Base-by-base conservation (phyloP, 164 flowering plant species). In the Santalum album region DNA sequence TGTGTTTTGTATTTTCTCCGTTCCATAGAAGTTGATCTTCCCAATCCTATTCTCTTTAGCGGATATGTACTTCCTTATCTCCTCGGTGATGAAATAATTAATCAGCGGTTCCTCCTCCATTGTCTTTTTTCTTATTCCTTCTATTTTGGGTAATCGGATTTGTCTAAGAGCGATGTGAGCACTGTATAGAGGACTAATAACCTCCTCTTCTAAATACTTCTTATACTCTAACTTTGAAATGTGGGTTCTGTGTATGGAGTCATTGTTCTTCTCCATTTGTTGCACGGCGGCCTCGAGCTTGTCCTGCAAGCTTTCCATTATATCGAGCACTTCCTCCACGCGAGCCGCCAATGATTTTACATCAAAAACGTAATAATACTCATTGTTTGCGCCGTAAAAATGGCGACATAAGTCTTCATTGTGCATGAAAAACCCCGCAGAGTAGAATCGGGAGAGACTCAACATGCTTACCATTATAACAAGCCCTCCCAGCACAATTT, bases 1-100 rank as follows among this genome's bases (percentile, higher is more conserved):
- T 0, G 86, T 81, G 74, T 80, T 88, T 58, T 80, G 67, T 22
- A 76, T 65, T 54, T 54, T 80, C 39, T 75, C 77, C 0, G 76
- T 63, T 26, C 85, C 85, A 55, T 81, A 88, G 3, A 84, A 69
- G 52, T 84, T 86, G 19, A 71, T 35, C 76, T 75, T 84, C 66
- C 78, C 81, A 23, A 69, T 45, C 59, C 86, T 63, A 39, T 78
- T 88, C 62, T 68, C 73, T 62, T 92, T 92, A 1, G 87, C 81
- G n/a, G 90, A 70, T 20, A 91, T 81, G 57, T 88, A 91, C 75
- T 88, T 88, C 24, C 90, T 46, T 10, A 88, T 84, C 79, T 91
- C 98, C 71, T 84, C 96, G 3, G 64, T 56, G 0, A 69, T 65
- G 53, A 91, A 91, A 19, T 63, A 61, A 49, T 84, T 88, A 35